Conservation (phyloP, 2,329 filamentous ascomycete species). For the Decorospora gaudefroyi region DNA sequence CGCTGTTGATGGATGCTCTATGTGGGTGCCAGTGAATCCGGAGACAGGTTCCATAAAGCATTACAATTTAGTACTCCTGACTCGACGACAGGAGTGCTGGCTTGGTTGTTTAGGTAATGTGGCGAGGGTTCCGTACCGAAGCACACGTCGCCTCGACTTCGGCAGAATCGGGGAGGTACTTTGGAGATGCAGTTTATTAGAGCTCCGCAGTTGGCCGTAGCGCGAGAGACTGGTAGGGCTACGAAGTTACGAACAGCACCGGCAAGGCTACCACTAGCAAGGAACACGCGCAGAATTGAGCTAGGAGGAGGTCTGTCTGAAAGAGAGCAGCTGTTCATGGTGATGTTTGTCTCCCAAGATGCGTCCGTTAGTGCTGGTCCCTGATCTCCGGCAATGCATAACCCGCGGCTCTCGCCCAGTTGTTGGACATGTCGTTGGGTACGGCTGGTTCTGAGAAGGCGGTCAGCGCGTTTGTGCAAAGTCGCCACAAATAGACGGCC, state of each 20-base stretch:
- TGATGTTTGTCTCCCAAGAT: too few relatives aligned
- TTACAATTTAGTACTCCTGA: too few relatives aligned
- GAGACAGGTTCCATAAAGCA: background rate
- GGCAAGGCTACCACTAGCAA: constrained; percentile 16
- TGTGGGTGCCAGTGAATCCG: constrained; percentile 3
- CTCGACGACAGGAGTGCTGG: background rate
- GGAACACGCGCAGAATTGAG: constrained; percentile 1
- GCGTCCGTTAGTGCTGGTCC: constrained; percentile 11
- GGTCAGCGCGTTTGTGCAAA: constrained; percentile 31
- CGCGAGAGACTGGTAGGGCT: constrained; percentile 22
- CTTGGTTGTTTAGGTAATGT: constrained; percentile 14
- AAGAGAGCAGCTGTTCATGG: background rate
- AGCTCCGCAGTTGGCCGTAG: constrained; percentile 37
- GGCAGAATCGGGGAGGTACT: constrained; percentile 31
- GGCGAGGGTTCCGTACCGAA: constrained; percentile 21
- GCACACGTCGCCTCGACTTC: constrained; percentile 20
- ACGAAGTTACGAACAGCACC: constrained; percentile 20
- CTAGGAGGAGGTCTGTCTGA: constrained; percentile 2
- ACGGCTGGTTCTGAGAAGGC: constrained; percentile 23
- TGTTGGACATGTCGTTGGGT: constrained; percentile 13
- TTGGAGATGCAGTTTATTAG: constrained; percentile 25
- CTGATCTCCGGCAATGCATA: constrained; percentile 24
- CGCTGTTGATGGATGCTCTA: too few relatives aligned
- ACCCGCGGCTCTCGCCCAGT: constrained; percentile 17
- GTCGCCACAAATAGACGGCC: constrained; percentile 31